Evolutionary conservation across 257 asterid genomes (phyloP).

Genomic region (Solanum sparsipilum): DNA sequence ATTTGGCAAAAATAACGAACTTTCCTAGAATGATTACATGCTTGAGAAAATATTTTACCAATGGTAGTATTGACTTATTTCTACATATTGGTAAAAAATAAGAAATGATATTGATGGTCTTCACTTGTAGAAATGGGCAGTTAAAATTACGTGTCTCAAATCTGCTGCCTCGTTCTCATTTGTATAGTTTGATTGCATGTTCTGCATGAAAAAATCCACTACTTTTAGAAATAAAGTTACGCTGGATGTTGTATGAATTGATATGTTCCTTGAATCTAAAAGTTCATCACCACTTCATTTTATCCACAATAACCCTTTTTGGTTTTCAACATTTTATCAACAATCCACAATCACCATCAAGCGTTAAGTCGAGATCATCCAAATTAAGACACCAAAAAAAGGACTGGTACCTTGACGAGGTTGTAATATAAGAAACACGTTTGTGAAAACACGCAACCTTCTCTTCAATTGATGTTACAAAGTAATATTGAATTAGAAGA

Average conservation of each 20-base stretch:
- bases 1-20: neutral
- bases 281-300: no score
- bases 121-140: no score
- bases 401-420: conserved; percentile 16
- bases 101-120: neutral
- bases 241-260: no score
- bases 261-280: no score
- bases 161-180: neutral
- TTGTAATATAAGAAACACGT: neutral
- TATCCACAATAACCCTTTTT: neutral
- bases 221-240: no score
- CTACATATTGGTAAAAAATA: neutral
- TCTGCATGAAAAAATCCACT: neutral
- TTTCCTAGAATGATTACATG: neutral
- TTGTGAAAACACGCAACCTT: neutral
- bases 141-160: neutral
- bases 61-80: neutral
- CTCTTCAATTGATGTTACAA: conserved; percentile 30
- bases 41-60: neutral
- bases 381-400: conserved; percentile 43
- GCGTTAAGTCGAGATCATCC: conserved; percentile 58
- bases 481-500: neutral
- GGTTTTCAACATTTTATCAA: neutral
- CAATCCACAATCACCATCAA: conserved; percentile 22
- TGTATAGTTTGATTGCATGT: no score